Evolutionary conservation across 164 flowering plant genomes (phyloP), one percentile per base, ranked within the genome.

Genomic region (Vitis rotundifolia): DNA sequence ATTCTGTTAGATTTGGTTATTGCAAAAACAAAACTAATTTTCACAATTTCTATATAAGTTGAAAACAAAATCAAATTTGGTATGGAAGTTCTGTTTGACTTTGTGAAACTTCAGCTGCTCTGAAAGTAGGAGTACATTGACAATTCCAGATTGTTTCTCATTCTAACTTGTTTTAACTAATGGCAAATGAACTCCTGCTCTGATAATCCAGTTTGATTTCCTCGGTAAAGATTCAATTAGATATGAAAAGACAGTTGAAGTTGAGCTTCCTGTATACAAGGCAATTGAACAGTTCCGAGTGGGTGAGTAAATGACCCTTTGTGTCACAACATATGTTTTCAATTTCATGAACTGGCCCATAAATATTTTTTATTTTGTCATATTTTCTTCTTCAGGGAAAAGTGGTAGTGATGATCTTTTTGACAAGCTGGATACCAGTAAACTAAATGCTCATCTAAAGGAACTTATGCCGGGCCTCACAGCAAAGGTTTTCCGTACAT

Each of bases 151-250:
- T 37, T 3, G 44, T 37, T 37, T 37, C 44, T 37, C 44, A 37
- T 37, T 37, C 7, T 37, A 37, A 37, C 44, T 37, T 37, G 44
- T 37, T 37, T 37, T 37, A 37, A 37, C 7, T 37, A 37, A 3
- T 37, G 26, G 26, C 26, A 37, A 37, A 11, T 65, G 10, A 59
- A 37, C 12, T 80, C 44, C 18, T 53, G 49, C 16, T 79, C 54
- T 37, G 52, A 29, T 55, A n/a, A 15, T 77, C 55, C 91, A 96
- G 99, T 93, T 96, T 81, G 97, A 96, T 77, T 96, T 96, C 84
- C 98, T 96, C 64, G 99, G 99, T 89, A 96, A 96, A 86, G 99
- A 96, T 86, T 96, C 99, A 59, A 92, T 96, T 68, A 83, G 87
- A 76, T 96, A 96, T 79, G 81, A 81, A 67, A 96, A 93, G 60